Percentiles rank a stretch among this genome's conserved stretches.
Evolutionary conservation across 768 basidiomycete species (phyloP).

Genomic region (Rhizopogon rudus): DNA sequence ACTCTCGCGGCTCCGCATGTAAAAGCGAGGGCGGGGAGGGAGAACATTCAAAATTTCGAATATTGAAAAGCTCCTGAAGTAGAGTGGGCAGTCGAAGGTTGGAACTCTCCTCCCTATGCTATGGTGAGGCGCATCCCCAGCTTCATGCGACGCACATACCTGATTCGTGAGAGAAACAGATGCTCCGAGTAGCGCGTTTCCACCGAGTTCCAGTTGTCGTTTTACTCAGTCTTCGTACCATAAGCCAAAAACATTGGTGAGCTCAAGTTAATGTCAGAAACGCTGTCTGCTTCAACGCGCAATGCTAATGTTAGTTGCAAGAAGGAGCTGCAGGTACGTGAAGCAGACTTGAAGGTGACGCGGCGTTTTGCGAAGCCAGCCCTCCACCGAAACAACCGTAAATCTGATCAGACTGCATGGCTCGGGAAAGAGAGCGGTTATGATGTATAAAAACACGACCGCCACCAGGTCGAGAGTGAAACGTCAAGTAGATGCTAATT

Average conservation of each 20-base stretch:
- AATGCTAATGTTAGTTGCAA: slow-evolving; percentile 57
- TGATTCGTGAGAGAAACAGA: slow-evolving; percentile 65
- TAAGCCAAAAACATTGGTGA: slow-evolving; percentile 65
- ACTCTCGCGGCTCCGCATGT: slow-evolving; percentile 59
- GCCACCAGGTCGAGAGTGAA: slow-evolving; percentile 15
- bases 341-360: slow-evolving; percentile 30
- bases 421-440: slow-evolving; percentile 6
- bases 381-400: too few species aligned
- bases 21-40: slow-evolving; percentile 60
- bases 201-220: slow-evolving; percentile 62
- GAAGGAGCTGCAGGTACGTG: slow-evolving; percentile 54
- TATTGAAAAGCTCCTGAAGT: slow-evolving; percentile 68
- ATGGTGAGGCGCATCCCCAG: not conserved
- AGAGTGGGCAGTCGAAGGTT: slow-evolving; percentile 59
- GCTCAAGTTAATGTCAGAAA: slow-evolving; percentile 62
- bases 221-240: slow-evolving; percentile 55
- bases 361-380: too few species aligned
- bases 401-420: too few species aligned
- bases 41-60: slow-evolving; percentile 35
- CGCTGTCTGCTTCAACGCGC: slow-evolving; percentile 61
- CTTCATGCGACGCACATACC: not conserved
- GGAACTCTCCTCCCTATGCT: slow-evolving; percentile 51
- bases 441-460: slow-evolving; percentile 17
- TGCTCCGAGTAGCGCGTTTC: slow-evolving; percentile 71
- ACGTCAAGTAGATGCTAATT: slow-evolving; percentile 23